A percentile compares a stretch with the other conserved stretches of the same genome.
Conservation (phyloP, 108 stramenopile genomes). For the Stephanodiscus minutulus region DNA sequence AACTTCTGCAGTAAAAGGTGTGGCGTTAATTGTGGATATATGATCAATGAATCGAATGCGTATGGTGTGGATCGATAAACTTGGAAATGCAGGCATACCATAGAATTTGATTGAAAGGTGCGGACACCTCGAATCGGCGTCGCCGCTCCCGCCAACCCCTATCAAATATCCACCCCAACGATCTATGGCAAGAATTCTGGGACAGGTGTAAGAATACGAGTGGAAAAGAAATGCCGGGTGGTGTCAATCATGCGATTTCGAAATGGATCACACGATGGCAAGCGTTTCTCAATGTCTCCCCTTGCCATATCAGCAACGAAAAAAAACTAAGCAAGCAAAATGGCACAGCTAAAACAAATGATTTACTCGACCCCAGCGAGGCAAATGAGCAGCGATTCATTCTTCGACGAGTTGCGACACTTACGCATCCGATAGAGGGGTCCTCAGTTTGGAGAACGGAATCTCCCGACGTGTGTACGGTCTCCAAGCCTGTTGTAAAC, state of each 20-base stretch:
- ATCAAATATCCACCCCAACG: conserved; percentile 44
- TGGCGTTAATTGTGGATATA: neutral
- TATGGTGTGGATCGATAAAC: neutral
- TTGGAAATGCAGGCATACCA: conserved; percentile 19
- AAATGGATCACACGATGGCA: too few relatives aligned
- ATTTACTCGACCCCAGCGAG: neutral
- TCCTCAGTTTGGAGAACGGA: conserved; percentile 41
- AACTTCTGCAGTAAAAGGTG: conserved; percentile 9
- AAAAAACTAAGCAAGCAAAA: neutral
- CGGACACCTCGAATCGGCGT: conserved; percentile 1
- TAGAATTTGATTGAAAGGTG: conserved; percentile 39
- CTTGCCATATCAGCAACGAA: neutral
- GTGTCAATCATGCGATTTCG: too few relatives aligned
- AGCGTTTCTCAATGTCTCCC: too few relatives aligned
- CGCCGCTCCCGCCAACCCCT: conserved; percentile 29
- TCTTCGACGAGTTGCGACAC: too few relatives aligned
- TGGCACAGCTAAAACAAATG: neutral
- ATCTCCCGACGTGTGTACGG: conserved; percentile 29
- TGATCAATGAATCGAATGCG: neutral
- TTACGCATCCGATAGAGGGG: conserved; percentile 32
- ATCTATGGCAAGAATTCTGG: conserved; percentile 36
- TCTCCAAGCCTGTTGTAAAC: conserved; percentile 33
- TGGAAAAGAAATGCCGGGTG: too few relatives aligned
- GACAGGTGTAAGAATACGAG: neutral
- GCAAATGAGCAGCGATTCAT: neutral